Evolutionary conservation across 805 yeast genomes (phyloP), one percentile per base, ranked within the genome.

Genomic region (Candida ulmi): DNA sequence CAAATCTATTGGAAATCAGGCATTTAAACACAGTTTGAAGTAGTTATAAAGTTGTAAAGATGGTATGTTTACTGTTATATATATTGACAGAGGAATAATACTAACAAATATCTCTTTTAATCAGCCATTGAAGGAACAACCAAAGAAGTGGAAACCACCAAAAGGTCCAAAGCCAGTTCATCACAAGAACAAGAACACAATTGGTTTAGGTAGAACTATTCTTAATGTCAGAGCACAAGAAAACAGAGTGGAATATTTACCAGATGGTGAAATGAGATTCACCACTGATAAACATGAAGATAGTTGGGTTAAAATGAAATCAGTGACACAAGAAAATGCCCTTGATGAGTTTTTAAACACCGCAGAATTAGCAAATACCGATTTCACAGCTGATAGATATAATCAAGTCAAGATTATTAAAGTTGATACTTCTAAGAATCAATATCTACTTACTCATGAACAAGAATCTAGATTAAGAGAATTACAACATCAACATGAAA

Each of bases 291-390:
- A 81, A 50, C 85, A 78, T 50, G 95, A 87, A 57, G 95, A 88
- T 12, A 75, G 73, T 45, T 88, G 96, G 95, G 95, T 86, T 37
- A 87, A 88, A 47, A 66, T 93, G 55, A 77, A 93, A 58, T 88
- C 97, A 2, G 95, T 93, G 13, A 93, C 98, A 0, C 98, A 93
- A 54, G 98, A 93, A 60, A 78, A 83, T 50, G 83, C 97, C 1
- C 65, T 93, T 41, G 98, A 93, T 63, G 99, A 93, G 64, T 90
- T 93, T 61, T 74, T 93, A 55, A 83, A 81, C 55, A 91, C 97
- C 8, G 99, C 99, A 1, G 95, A 88, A 61, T 74, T 93, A 42
- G 96, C 97, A 2, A 96, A 88, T 57, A 88, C 91, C 17, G 98
- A 93, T 65, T 93, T 93, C 65, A 80, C 96, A 8, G 96, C 98